phyloP scores from a whole-genome alignment of 179 eudicot species.

The Patellifolia procumbens region DNA sequence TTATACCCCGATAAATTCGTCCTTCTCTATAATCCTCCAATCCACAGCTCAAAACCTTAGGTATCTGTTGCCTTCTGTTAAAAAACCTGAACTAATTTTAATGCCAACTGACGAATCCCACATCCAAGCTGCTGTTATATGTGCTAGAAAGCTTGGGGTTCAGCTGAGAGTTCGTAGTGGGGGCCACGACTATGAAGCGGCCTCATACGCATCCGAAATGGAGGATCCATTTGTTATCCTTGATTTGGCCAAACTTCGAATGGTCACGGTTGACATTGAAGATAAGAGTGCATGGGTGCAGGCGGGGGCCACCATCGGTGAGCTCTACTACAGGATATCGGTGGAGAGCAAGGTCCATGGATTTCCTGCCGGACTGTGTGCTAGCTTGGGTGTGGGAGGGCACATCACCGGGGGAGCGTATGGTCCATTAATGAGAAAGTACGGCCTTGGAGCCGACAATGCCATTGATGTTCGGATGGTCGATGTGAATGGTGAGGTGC shows the following conservation, averaged over 20 bases:
- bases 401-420: constrained; percentile 50
- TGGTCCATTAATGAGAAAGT: constrained; percentile 48
- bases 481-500: constrained; percentile 41
- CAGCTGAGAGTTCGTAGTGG: constrained; percentile 44
- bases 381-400: constrained; percentile 44
- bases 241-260: constrained; percentile 45
- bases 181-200: constrained; percentile 43
- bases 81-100: constrained; percentile 33
- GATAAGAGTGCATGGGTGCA: constrained; percentile 54
- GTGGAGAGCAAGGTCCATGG: constrained; percentile 36
- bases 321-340: constrained; percentile 47
- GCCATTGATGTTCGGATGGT: constrained; percentile 46
- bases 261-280: constrained; percentile 37
- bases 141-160: constrained; percentile 32
- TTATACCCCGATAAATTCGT: constrained; percentile 29
- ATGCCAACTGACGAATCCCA: constrained; percentile 34
- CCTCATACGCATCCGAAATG: constrained; percentile 41
- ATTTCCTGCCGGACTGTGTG: constrained; percentile 42
- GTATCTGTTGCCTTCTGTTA: constrained; percentile 36
- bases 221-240: constrained; percentile 36
- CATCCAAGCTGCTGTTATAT: constrained; percentile 34
- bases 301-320: constrained; percentile 54
- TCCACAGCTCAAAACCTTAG: constrained; percentile 39
- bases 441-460: constrained; percentile 56
- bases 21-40: constrained; percentile 31